These are phyloP conservation scores for barrel medic (Medicago truncatula) DNA, from an alignment of 306 rosid genomes.

Conservation along the genomic window MtrunA17r5.0-ANR NC_053046.1:8619001-8619500, in stretches of 20 bases:
- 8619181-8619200: constrained; percentile 9
- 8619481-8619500: background rate
- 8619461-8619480: background rate
- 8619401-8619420: background rate
- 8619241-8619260: constrained; percentile 25
- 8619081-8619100: constrained; percentile 25
- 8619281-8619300: constrained; percentile 15
- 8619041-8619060: constrained; percentile 7
- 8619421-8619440: background rate
- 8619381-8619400: background rate
- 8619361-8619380: constrained; percentile 8
- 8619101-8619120: constrained; percentile 17
- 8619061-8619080: constrained; percentile 14
- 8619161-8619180: background rate
- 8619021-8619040: constrained; percentile 8
- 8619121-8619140: background rate
- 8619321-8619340: constrained; percentile 1
- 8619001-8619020: constrained; percentile 26
- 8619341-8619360: background rate
- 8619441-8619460: constrained; percentile 1
- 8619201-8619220: background rate
- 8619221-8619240: constrained; percentile 18
- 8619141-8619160: constrained; percentile 18
- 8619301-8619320: constrained; percentile 19
- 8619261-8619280: background rate